Evolutionary conservation across 2,329 filamentous ascomycete species (phyloP), one percentile per base, ranked within the genome.

Genomic region (Graphiopsis chlorocephala): DNA sequence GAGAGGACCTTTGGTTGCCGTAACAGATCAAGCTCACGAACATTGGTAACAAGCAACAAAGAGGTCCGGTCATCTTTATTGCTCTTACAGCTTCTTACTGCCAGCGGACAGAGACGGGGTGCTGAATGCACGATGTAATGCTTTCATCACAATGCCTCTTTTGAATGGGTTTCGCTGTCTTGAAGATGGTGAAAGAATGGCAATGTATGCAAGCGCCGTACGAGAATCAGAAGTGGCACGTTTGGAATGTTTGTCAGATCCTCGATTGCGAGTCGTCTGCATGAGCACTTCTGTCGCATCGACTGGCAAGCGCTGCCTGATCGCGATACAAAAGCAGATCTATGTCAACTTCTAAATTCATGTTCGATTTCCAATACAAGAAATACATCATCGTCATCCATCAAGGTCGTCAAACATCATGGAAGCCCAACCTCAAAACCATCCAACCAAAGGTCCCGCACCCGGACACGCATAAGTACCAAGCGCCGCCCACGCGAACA

Each of bases 161-260:
- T 97, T 69, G 95, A 95, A 75, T 96, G 96, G 73, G 89, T 93
- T 65, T 97, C 92, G 92, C 85, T 97, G 26, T 91, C 96, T 76
- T 87, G n/a, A n/a, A 92, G 64, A 97, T 97, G 77, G 92, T 97
- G 69, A 96, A 93, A 79, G 93, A 97, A 82, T 97, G 93, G 93
- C 93, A 93, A 65, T 97, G 93, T 80, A 97, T 97, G 93, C 93
- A 97, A 80, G 93, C 93, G 10, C 84, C 97, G 25, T 97, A 97
- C 73, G 93, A 97, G 79, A 97, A 93, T 75, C 92, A 96, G 75
- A 93, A 93, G 67, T 97, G 93, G 93, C 87, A 92, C 60, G 91
- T 92, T 78, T 97, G 93, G 93, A 52, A 52, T 10, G 48, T 15
- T 3, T 52, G 29, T 12, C 26, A 52, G 15, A 17, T 20, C 26